Conservation (phyloP, 225 moss, liverwort and hornwort species). For the Ulota crispa region DNA sequence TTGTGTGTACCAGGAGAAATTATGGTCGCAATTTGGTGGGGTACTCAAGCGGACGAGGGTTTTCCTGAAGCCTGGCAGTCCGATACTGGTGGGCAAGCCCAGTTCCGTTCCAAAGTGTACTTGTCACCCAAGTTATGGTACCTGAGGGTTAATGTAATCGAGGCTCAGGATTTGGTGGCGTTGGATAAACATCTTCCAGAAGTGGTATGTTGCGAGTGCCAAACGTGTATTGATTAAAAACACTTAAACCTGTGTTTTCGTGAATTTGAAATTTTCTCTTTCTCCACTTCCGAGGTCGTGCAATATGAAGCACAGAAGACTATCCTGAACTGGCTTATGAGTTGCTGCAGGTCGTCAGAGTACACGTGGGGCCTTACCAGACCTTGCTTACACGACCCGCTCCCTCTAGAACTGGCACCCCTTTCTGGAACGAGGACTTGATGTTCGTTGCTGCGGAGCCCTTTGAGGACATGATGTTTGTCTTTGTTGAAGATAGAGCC, state of each 20-base stretch:
- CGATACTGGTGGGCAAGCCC: constrained; percentile 86
- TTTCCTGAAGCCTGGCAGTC: constrained; percentile 99
- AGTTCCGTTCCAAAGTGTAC: constrained; percentile 86
- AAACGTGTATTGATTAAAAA: background rate
- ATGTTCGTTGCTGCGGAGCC: constrained; percentile 96
- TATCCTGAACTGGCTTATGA: background rate
- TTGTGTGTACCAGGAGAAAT: constrained; percentile 66
- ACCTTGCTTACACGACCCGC: constrained; percentile 45
- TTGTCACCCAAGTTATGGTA: constrained; percentile 96
- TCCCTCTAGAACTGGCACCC: constrained; percentile 48
- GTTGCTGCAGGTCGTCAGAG: constrained; percentile 65
- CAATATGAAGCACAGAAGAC: background rate
- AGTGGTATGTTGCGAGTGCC: constrained; percentile 43
- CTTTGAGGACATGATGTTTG: constrained; percentile 77
- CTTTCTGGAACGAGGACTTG: constrained; percentile 85
- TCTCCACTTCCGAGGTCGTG: background rate
- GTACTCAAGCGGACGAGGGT: constrained; percentile 94
- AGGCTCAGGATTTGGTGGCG: constrained; percentile 81
- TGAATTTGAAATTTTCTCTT: background rate
- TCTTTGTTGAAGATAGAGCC: constrained; percentile 64
- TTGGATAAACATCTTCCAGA: constrained; percentile 51
- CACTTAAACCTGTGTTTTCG: background rate
- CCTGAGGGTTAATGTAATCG: constrained; percentile 76
- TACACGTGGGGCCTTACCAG: constrained; percentile 72
- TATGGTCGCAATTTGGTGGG: constrained; percentile 96